Base-by-base conservation (phyloP, 2,329 filamentous ascomycete species). In the Blastomyces emzantsi region DNA sequence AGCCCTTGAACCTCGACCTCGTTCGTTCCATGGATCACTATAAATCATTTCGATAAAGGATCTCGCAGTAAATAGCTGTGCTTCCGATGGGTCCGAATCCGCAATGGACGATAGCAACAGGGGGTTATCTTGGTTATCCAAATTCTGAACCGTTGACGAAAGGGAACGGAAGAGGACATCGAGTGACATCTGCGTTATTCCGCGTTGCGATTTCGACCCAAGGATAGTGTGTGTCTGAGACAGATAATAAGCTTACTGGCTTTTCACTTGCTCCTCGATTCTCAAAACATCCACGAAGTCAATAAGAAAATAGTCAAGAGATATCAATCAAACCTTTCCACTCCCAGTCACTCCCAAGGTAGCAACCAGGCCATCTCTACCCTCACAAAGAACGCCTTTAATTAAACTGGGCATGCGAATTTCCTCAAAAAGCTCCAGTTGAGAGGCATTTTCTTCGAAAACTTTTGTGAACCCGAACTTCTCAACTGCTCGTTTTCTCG, bases 261-360 rank as follows among this genome's bases (percentile, higher is more conserved):
- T 52, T 22, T 17, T 28, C 13, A 15, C 36, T 39, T 39, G 9
- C 36, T 39, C 30, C n/a, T 60, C 36, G 6, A 51, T 7, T 28
- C 36, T 25, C n/a, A 25, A 47, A 36, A 55, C 22, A 36, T 33
- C 1, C 11, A 11, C 11, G 19, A 41, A 39, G 13, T 47, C 39
- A 13, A 33, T 9, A 11, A 36, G n/a, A 47, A 0, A 22, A 22
- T 25, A 56, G n/a, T 22, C 33, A 52, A 56, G 61, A 55, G 7
- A 22, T 49, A 61, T 63, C 70, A 58, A 61, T 63, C 70, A 58
- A 63, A 96, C 93, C 87, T 99, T 99, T 75, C 94, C 94, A 60
- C 92, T 97, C 15, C 94, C 94, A 8, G 93, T 97, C 54, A 97
- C 92, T 19, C 94, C 94, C 64, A 99, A 77, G 7, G 94, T 97